phyloP scores from a whole-genome alignment of 306 rosid species.

The Myrica gale region DNA sequence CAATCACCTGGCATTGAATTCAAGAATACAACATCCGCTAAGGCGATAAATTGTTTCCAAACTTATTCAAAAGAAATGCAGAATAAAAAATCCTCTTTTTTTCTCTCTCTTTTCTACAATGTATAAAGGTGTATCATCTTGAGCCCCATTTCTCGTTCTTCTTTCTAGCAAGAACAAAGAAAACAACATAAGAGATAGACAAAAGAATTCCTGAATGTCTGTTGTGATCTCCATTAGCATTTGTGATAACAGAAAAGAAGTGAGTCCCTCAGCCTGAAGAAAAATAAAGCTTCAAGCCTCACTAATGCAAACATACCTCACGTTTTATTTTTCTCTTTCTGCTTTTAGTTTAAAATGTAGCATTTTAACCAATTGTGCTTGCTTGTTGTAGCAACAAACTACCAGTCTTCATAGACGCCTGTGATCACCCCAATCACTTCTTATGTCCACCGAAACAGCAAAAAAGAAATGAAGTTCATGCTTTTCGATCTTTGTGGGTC shows the following conservation, averaged over 20 bases:
- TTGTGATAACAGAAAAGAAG: too few species aligned
- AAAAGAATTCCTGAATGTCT: not conserved
- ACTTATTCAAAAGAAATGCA: not conserved
- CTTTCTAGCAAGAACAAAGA: not conserved
- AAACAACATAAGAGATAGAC: not conserved
- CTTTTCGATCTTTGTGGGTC: not conserved
- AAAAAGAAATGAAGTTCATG: not conserved
- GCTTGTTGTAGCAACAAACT: not conserved
- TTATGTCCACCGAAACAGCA: not conserved
- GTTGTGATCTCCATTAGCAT: not conserved
- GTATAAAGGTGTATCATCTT: not conserved
- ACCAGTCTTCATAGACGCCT: not conserved
- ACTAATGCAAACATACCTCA: too few species aligned
- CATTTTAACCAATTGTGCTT: not conserved
- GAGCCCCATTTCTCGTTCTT: not conserved
- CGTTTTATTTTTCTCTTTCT: not conserved
- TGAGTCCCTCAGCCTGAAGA: too few species aligned
- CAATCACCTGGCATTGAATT: constrained; percentile 53
- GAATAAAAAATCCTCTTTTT: not conserved
- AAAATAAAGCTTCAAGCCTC: too few species aligned
- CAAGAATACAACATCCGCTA: not conserved
- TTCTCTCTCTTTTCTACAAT: not conserved
- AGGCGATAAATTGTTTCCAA: constrained; percentile 1
- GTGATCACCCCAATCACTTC: not conserved
- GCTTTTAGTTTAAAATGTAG: not conserved